Conservation (phyloP, 306 rosid species). For the Potentilla sterilis region DNA sequence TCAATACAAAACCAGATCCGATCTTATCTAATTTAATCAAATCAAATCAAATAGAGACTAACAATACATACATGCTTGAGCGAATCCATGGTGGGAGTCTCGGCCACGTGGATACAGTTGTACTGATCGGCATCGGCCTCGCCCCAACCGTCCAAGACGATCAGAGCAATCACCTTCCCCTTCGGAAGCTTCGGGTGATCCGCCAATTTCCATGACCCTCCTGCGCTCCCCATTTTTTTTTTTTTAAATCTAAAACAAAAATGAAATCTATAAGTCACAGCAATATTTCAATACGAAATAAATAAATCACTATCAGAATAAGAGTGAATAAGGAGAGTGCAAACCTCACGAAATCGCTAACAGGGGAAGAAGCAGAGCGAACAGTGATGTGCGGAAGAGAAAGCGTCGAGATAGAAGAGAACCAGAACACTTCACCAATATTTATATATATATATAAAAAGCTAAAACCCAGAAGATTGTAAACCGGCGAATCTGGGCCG, state of each 20-base stretch:
- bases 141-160: conserved; percentile 98
- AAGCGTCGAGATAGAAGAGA: not conserved
- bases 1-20: conserved; percentile 8
- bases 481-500: conserved; percentile 14
- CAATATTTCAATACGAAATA: not conserved
- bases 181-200: conserved; percentile 97
- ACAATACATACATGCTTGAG: conserved; percentile 54
- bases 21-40: no score
- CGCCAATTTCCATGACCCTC: conserved; percentile 63
- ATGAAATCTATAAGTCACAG: not conserved
- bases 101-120: conserved; percentile 85
- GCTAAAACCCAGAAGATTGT: not conserved
- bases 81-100: conserved; percentile 94
- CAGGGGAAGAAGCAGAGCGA: not conserved
- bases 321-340: not conserved
- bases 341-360: not conserved
- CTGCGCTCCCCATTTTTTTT: conserved; percentile 64
- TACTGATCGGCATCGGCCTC: conserved; percentile 71
- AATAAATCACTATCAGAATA: not conserved
- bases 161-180: conserved; percentile 70
- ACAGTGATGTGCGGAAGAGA: conserved; percentile 12
- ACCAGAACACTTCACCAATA: not conserved
- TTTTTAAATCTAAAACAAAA: not conserved
- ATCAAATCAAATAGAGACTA: no score
- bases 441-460: not conserved